Evolutionary conservation across 2,329 filamentous ascomycete genomes (phyloP), one percentile per base, ranked within the genome.

Genomic region (Talaromyces sp.): DNA sequence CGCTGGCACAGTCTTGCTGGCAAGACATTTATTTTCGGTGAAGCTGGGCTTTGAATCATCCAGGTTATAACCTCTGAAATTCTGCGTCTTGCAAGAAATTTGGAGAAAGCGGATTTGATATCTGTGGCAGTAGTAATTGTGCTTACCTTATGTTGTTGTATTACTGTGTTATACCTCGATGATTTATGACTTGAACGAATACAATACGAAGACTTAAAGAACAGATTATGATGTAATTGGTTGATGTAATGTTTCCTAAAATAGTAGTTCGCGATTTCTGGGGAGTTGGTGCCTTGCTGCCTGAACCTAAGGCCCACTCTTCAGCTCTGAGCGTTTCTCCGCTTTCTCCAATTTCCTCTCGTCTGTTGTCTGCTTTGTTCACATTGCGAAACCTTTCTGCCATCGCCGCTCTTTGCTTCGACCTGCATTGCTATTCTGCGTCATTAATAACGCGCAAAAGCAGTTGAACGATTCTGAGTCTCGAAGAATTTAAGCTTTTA

Each of bases 1-100:
- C 50, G 61, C 61, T 63, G 61, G 50, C 48, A 63, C 13, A 47
- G 48, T 57, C 61, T 63, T 63, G 61, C 61, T 63, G 61, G 61
- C 61, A 31, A 63, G 50, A 63, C 61, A 33, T 35, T 24, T 39
- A 27, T 57, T n/a, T 54, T 62, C 60, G 60, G 60, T 62, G 19
- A 56, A 63, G 50, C 61, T 63, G 61, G 61, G 52, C 50, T 47
- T 63, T 57, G 16, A 63, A 47, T 62, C 47, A 54, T 62, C n/a
- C 60, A 54, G 16, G 60, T 43, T 54, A 52, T 43, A 19, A 14
- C 39, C 10, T 39, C 33, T 56, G n/a, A 37, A 9, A 22, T 11
- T 22, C 9, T 24, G 52, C n/a, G 24, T 54, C 16, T 16, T 9
- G 45, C 31, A 41, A 27, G 16, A 10, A 14, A n/a, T n/a, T 19